Conservation (phyloP, 805 yeast genomes). For the Candida hungchunana region DNA sequence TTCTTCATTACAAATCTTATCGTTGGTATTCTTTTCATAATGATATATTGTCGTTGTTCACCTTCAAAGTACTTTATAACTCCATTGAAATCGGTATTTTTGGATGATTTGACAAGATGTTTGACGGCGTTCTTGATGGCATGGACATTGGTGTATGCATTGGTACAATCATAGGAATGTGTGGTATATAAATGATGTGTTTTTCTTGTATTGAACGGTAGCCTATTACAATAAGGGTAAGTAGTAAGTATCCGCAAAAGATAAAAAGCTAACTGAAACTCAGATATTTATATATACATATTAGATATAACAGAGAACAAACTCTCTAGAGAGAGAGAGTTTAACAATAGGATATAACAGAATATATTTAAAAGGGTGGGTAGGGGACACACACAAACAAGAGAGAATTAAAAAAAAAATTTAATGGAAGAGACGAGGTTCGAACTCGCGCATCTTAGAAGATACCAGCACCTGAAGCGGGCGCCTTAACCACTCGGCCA, state of each 20-base stretch:
- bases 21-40: slow-evolving; percentile 9
- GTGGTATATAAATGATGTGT: not conserved
- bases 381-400: not conserved
- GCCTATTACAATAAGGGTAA: not conserved
- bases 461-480: slow-evolving; percentile 44
- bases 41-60: slow-evolving; percentile 3
- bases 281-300: no score
- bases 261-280: no score
- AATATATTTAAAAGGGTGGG: no score
- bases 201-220: not conserved
- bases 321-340: not conserved
- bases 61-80: slow-evolving; percentile 15
- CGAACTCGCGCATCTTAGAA: slow-evolving; percentile 42
- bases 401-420: slow-evolving; percentile 12
- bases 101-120: slow-evolving; percentile 16
- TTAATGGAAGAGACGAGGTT: slow-evolving; percentile 38
- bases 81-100: slow-evolving; percentile 13
- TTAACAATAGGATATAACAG: not conserved
- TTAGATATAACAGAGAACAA: no score
- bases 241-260: no score
- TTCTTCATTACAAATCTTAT: slow-evolving; percentile 10
- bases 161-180: slow-evolving; percentile 19
- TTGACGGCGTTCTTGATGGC: slow-evolving; percentile 27
- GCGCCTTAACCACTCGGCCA: slow-evolving; percentile 46
- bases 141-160: slow-evolving; percentile 25